phyloP scores from a whole-genome alignment of 2,329 filamentous ascomycete genomes.

The Onygenales sp. region DNA sequence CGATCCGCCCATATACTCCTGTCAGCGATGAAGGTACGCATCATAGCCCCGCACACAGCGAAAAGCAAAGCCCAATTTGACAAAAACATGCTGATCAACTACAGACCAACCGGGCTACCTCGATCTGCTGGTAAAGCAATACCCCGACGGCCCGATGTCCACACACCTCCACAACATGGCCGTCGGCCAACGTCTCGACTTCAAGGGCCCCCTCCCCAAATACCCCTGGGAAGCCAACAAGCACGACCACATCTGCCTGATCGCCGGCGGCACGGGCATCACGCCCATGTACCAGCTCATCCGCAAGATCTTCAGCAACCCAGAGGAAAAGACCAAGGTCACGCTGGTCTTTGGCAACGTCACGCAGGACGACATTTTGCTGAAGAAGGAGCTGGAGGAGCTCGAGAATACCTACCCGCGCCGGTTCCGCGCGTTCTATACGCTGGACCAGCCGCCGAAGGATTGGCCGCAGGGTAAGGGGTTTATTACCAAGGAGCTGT shows the following conservation, averaged over 20 bases:
- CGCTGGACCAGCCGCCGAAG: slow-evolving; percentile 75
- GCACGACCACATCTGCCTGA: slow-evolving; percentile 61
- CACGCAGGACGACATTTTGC: slow-evolving; percentile 77
- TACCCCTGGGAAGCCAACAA: slow-evolving; percentile 87
- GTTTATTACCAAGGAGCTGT: slow-evolving; percentile 76
- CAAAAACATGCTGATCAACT: background rate
- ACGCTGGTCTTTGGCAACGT: slow-evolving; percentile 92
- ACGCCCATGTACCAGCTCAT: slow-evolving; percentile 96
- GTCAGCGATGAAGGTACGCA: slow-evolving; percentile 66
- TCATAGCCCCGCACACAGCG: no score
- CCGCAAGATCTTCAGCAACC: slow-evolving; percentile 90
- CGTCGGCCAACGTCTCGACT: slow-evolving; percentile 70
- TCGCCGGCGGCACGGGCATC: slow-evolving; percentile 95
- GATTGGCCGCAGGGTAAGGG: slow-evolving; percentile 70
- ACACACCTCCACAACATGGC: slow-evolving; percentile 75
- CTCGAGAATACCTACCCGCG: slow-evolving; percentile 94
- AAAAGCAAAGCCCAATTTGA: no score
- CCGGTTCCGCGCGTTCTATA: slow-evolving; percentile 91
- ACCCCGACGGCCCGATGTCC: slow-evolving; percentile 86
- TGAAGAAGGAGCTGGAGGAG: slow-evolving; percentile 74
- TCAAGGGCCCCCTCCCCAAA: slow-evolving; percentile 95
- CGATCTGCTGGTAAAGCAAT: slow-evolving; percentile 86
- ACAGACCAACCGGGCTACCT: slow-evolving; percentile 66
- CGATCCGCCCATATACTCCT: slow-evolving; percentile 88
- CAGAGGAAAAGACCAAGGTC: slow-evolving; percentile 93